These are phyloP conservation scores for Capsicum chinense DNA, from an alignment of 257 asterid species.

Conservation along the genomic window DNA sequence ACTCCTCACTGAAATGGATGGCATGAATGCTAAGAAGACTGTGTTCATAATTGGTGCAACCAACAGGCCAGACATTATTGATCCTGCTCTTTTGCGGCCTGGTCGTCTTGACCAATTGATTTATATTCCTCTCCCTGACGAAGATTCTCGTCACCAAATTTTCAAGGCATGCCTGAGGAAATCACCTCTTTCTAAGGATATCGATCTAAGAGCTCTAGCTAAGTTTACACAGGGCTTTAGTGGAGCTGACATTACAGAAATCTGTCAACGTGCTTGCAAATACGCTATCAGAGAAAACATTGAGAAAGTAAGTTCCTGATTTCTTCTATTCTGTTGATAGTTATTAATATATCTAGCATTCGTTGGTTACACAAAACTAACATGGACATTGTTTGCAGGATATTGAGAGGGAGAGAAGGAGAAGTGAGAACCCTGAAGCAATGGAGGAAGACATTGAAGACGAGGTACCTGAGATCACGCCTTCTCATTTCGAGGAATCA, in stretches of 20 bases:
- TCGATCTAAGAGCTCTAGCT: slow-evolving; percentile 80
- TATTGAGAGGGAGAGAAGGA: slow-evolving; percentile 59
- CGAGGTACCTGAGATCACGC: slow-evolving; percentile 59
- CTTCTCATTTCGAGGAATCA: slow-evolving; percentile 65
- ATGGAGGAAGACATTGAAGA: slow-evolving; percentile 71
- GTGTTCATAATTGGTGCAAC: slow-evolving; percentile 95
- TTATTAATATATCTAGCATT: background rate
- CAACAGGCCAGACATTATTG: slow-evolving; percentile 84
- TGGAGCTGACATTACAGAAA: slow-evolving; percentile 91
- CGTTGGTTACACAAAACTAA: background rate
- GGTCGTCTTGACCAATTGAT: slow-evolving; percentile 91
- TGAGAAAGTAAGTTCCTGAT: slow-evolving; percentile 59
- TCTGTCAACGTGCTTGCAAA: slow-evolving; percentile 91
- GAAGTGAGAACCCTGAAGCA: slow-evolving; percentile 57
- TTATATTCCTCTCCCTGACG: slow-evolving; percentile 89
- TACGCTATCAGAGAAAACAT: slow-evolving; percentile 91
- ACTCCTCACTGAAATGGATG: slow-evolving; percentile 92
- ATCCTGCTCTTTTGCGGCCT: slow-evolving; percentile 91
- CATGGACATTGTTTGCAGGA: slow-evolving; percentile 46
- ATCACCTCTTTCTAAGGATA: slow-evolving; percentile 78
- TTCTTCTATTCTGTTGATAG: background rate
- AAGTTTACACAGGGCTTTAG: slow-evolving; percentile 90
- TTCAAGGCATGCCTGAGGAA: slow-evolving; percentile 86
- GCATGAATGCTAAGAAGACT: slow-evolving; percentile 89
- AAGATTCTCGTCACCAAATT: slow-evolving; percentile 78